These are phyloP conservation scores for Aspergillus ostianus DNA, from an alignment of 495 filamentous ascomycete species.

Conservation along the genomic window DNA sequence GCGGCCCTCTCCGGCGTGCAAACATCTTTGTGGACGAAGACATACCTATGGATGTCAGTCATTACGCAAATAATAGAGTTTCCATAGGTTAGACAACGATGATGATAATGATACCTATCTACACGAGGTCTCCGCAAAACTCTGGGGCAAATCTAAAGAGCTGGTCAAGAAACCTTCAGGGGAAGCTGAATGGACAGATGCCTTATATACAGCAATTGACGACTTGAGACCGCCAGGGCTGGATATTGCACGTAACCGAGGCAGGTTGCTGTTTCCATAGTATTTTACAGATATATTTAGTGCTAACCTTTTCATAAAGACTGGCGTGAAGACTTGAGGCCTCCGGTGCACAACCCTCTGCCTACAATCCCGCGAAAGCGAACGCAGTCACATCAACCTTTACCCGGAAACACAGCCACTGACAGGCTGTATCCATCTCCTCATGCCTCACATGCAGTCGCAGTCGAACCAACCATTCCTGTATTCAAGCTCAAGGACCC, in stretches of 20 bases:
- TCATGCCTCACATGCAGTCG: neutral
- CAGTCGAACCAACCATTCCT: constrained; percentile 10
- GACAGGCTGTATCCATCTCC: constrained; percentile 3
- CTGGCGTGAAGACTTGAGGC: constrained; percentile 9
- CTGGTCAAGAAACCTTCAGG: constrained; percentile 10
- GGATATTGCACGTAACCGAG: constrained; percentile 5
- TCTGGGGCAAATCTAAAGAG: constrained; percentile 14
- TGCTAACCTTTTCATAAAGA: constrained; percentile 4
- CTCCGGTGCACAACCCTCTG: constrained; percentile 14
- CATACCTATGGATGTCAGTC: constrained; percentile 3
- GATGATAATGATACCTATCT: constrained; percentile 6
- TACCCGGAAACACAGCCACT: neutral
- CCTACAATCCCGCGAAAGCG: constrained; percentile 12
- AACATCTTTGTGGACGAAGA: constrained; percentile 12
- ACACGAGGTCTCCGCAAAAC: neutral
- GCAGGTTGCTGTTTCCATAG: neutral
- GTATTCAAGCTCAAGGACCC: constrained; percentile 11
- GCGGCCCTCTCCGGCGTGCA: constrained; percentile 7
- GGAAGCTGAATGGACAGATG: constrained; percentile 13
- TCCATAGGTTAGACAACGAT: neutral
- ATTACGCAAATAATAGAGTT: neutral
- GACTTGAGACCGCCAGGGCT: constrained; percentile 2
- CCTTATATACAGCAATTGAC: constrained; percentile 10
- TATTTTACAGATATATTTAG: too few relatives aligned
- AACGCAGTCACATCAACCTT: constrained; percentile 5